Conservation (phyloP, 768 basidiomycete genomes). For the Floccularia luteovirens region DNA sequence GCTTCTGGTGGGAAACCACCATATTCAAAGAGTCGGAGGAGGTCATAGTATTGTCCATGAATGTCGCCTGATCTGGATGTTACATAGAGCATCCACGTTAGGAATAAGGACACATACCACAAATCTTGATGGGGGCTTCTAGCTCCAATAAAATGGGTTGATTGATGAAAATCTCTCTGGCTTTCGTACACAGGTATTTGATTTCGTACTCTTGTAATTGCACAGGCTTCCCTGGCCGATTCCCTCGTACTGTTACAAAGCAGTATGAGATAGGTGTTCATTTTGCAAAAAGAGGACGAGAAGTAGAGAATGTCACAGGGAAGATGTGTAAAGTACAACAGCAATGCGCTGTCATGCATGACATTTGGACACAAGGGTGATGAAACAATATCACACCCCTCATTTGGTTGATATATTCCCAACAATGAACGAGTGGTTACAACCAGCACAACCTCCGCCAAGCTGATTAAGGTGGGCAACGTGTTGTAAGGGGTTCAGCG, state of each 20-base stretch:
- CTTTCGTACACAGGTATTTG: conserved; percentile 98
- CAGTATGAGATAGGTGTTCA: too few relatives aligned
- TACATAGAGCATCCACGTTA: conserved; percentile 3
- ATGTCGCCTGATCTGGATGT: conserved; percentile 84
- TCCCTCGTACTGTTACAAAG: conserved; percentile 80
- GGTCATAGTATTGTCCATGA: conserved; percentile 99
- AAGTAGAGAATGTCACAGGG: too few relatives aligned
- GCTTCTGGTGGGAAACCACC: conserved; percentile 99
- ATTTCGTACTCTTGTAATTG: conserved; percentile 99
- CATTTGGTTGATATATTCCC: too few relatives aligned
- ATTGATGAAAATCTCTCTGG: conserved; percentile 98
- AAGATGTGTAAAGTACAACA: too few relatives aligned
- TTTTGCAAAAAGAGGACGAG: too few relatives aligned
- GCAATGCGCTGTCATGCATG: too few relatives aligned
- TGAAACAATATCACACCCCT: too few relatives aligned
- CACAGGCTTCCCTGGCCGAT: conserved; percentile 97
- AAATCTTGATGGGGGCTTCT: conserved; percentile 99
- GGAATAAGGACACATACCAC: conserved; percentile 73
- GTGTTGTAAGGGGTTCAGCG: too few relatives aligned
- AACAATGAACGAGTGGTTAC: too few relatives aligned
- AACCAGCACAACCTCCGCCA: too few relatives aligned
- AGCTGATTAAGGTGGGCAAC: too few relatives aligned
- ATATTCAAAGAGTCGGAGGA: conserved; percentile 96
- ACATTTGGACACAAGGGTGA: too few relatives aligned
- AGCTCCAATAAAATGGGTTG: conserved; percentile 97